These are phyloP conservation scores for Whalleya microplaca DNA, from an alignment of 2,329 filamentous ascomycete genomes.

Conservation along the genomic window DNA sequence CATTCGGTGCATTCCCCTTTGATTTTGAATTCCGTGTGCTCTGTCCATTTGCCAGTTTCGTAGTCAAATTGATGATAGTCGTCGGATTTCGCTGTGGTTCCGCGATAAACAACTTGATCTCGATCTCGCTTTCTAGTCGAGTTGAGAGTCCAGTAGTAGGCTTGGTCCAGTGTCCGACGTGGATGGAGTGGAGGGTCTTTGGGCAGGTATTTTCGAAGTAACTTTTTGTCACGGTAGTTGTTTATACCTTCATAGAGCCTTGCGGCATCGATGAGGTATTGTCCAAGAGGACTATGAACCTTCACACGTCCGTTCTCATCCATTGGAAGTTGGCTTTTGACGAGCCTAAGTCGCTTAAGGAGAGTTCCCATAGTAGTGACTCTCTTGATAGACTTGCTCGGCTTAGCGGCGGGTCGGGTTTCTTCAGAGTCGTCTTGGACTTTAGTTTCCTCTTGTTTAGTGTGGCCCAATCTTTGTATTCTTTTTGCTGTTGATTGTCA, in stretches of 20 bases:
- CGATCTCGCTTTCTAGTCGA: constrained; percentile 45
- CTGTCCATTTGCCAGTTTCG: not conserved
- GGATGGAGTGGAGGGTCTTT: constrained; percentile 44
- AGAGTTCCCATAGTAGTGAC: not conserved
- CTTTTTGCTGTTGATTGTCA: not conserved
- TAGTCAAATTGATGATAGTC: constrained; percentile 29
- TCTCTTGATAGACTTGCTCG: not conserved
- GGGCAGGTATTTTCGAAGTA: constrained; percentile 41
- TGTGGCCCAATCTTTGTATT: not conserved
- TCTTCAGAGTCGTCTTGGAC: no score
- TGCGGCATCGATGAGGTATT: constrained; percentile 40
- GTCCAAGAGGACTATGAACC: constrained; percentile 26
- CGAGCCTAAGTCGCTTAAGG: not conserved
- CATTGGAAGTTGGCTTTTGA: not conserved
- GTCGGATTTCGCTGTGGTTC: constrained; percentile 32
- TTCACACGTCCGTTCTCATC: constrained; percentile 7
- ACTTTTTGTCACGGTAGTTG: constrained; percentile 39
- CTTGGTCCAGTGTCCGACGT: constrained; percentile 51
- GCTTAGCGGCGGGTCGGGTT: no score
- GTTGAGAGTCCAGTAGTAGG: constrained; percentile 46
- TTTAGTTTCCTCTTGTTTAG: not conserved
- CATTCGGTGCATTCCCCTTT: constrained; percentile 15
- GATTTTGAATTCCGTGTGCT: constrained; percentile 10
- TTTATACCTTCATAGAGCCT: constrained; percentile 42
- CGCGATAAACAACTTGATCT: constrained; percentile 48